Conservation (phyloP, 176 grass and related monocot species). For the Typha latifolia region DNA sequence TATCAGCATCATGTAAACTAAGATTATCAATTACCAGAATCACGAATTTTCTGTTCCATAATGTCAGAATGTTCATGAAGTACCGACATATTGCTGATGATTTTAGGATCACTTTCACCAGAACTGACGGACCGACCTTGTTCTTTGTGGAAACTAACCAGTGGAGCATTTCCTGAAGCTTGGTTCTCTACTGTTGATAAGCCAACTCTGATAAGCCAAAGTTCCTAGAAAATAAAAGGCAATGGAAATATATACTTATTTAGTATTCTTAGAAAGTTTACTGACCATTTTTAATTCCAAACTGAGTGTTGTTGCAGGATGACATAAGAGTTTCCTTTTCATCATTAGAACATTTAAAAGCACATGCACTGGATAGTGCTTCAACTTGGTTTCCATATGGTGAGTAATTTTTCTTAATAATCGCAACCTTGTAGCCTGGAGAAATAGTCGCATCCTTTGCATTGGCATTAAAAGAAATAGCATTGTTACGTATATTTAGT, state of each 20-base stretch:
- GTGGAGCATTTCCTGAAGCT: background rate
- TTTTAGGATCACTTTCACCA: constrained; percentile 11
- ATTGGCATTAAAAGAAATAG: background rate
- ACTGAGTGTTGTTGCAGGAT: background rate
- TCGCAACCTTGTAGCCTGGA: background rate
- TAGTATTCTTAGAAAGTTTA: background rate
- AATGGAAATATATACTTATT: background rate
- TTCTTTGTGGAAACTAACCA: background rate
- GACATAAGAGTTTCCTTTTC: background rate
- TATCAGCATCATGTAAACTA: background rate
- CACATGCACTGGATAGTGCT: background rate
- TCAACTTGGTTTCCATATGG: background rate
- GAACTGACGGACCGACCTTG: background rate
- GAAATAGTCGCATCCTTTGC: constrained; percentile 9
- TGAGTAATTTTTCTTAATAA: background rate
- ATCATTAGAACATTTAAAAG: background rate
- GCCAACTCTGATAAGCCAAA: background rate
- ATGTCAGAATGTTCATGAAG: background rate
- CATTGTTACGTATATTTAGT: background rate
- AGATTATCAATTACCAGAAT: constrained; percentile 12
- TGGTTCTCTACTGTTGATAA: background rate
- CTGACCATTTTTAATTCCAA: constrained; percentile 17
- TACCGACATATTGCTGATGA: background rate
- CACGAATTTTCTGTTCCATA: background rate
- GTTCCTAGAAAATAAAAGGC: constrained; percentile 1